Conservation (phyloP, 2,329 filamentous ascomycete species). For the Alternaria triticimaculans region DNA sequence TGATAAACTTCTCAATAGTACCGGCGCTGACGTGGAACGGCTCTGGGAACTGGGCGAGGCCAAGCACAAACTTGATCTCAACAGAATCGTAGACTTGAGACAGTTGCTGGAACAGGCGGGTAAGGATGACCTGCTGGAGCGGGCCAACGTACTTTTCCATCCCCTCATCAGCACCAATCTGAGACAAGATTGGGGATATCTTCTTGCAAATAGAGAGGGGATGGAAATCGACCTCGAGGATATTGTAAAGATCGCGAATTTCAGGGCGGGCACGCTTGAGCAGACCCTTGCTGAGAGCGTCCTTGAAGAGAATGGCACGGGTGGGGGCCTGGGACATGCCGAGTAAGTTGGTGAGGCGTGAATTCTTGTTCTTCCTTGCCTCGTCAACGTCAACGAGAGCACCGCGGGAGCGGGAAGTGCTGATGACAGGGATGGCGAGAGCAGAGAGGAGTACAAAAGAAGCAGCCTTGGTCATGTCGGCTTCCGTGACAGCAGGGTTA, state of each 20-base stretch:
- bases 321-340: conserved; percentile 91
- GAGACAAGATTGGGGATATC: conserved; percentile 91
- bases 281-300: conserved; percentile 92
- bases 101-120: conserved; percentile 96
- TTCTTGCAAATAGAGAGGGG: conserved; percentile 98
- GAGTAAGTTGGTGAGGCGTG: conserved; percentile 91
- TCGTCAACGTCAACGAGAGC: conserved; percentile 97
- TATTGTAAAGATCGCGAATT: conserved; percentile 97
- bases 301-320: conserved; percentile 89
- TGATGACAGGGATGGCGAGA: conserved; percentile 98
- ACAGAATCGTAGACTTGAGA: conserved; percentile 99
- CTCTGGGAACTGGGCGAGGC: conserved; percentile 93
- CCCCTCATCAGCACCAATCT: conserved; percentile 92
- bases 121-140: conserved; percentile 97
- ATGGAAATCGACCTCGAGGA: conserved; percentile 98
- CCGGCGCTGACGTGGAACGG: conserved; percentile 90
- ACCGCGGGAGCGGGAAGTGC: conserved; percentile 93
- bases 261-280: conserved; percentile 91
- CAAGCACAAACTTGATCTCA: conserved; percentile 89
- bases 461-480: conserved; percentile 90
- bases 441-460: conserved; percentile 96
- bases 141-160: conserved; percentile 97
- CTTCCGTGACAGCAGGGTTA: conserved; percentile 86
- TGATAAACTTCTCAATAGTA: conserved; percentile 99
- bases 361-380: conserved; percentile 98